A percentile compares a stretch with the other conserved stretches of the same genome.
phyloP scores from a whole-genome alignment of 2,329 filamentous ascomycete genomes.

The Calycina herbarum region DNA sequence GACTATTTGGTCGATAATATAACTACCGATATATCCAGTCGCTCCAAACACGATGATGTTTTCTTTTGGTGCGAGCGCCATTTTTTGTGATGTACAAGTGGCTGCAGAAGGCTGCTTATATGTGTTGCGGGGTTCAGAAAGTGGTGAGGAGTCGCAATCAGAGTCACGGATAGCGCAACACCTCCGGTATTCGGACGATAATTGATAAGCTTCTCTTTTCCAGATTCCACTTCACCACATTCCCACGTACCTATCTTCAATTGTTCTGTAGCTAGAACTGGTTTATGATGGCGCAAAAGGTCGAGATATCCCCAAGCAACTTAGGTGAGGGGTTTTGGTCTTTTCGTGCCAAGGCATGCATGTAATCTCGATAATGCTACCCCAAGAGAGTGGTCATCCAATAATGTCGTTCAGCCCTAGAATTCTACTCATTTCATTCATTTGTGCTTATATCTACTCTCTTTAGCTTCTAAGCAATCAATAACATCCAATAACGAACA shows the following conservation, averaged over 20 bases:
- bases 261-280: neutral
- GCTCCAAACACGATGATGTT: constrained; percentile 53
- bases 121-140: neutral
- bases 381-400: neutral
- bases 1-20: constrained; percentile 52
- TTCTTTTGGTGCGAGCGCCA: constrained; percentile 15
- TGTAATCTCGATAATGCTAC: neutral
- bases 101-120: neutral
- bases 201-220: constrained; percentile 3
- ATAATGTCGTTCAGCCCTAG: neutral
- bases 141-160: neutral
- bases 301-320: neutral
- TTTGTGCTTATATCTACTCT: neutral
- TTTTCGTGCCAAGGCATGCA: neutral
- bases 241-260: neutral
- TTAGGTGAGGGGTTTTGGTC: neutral
- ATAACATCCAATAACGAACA: neutral
- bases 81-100: neutral
- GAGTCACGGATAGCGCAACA: neutral
- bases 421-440: neutral
- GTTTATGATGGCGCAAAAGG: neutral
- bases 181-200: neutral
- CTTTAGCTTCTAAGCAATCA: neutral
- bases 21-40: constrained; percentile 52
- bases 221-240: neutral